Conservation (phyloP, 305 asterid species). For the Solanum chacoense region DNA sequence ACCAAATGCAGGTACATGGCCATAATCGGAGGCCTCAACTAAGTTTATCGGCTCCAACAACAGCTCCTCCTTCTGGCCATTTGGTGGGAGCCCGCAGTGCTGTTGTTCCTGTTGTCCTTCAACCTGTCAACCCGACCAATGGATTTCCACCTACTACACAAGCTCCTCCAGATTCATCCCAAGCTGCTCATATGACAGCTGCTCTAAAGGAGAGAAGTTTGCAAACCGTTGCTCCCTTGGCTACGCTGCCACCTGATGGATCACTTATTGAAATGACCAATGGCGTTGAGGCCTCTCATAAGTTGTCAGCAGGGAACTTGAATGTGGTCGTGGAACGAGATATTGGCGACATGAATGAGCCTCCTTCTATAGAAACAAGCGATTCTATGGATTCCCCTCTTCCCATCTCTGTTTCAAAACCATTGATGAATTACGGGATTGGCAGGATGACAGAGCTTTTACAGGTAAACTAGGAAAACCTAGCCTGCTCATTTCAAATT, state of each 20-base stretch:
- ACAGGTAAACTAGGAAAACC: conserved; percentile 32
- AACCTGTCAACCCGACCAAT: conserved; percentile 32
- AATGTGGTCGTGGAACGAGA: conserved; percentile 17
- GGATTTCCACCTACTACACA: conserved; percentile 21
- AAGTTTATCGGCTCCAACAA: conserved; percentile 1
- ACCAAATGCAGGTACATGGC: conserved; percentile 11
- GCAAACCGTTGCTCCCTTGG: conserved; percentile 46
- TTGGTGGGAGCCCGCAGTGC: conserved; percentile 41
- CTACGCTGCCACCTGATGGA: conserved; percentile 47
- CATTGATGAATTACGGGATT: conserved; percentile 38
- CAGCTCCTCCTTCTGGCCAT: conserved; percentile 30
- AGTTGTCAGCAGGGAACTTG: conserved; percentile 14
- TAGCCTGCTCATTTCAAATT: background rate
- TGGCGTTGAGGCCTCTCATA: background rate
- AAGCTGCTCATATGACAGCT: conserved; percentile 11
- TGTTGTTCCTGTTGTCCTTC: conserved; percentile 64
- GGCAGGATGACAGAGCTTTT: conserved; percentile 92
- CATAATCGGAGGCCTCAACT: background rate
- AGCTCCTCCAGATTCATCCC: conserved; percentile 18
- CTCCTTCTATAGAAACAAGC: conserved; percentile 18
- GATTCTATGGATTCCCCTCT: conserved; percentile 8
- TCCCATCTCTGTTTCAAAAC: conserved; percentile 22
- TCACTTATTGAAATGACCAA: conserved; percentile 16
- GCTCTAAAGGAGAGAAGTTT: conserved; percentile 42
- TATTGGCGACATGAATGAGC: conserved; percentile 10